Evolutionary conservation across 2,329 filamentous ascomycete genomes (phyloP).

Genomic region (Scortechinia acanthostroma): DNA sequence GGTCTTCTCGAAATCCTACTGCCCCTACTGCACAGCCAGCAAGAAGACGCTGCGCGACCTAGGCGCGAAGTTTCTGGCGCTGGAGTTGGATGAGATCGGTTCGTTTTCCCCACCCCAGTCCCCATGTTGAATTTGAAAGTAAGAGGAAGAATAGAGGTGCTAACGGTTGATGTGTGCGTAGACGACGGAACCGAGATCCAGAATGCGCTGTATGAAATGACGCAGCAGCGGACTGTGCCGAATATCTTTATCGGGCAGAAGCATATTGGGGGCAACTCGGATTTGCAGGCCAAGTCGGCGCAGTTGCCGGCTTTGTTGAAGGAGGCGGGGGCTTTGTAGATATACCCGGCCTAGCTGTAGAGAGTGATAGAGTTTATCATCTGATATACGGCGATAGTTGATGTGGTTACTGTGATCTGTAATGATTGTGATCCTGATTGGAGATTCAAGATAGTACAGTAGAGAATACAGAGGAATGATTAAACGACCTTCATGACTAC

Average conservation of each 20-base stretch:
- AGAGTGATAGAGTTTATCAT: too few relatives aligned
- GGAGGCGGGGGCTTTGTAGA: neutral
- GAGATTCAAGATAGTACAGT: neutral
- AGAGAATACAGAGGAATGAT: neutral
- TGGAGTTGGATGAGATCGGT: conserved; percentile 85
- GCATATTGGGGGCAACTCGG: conserved; percentile 95
- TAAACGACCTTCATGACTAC: conserved; percentile 45
- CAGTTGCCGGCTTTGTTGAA: conserved; percentile 12
- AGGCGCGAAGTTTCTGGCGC: conserved; percentile 65
- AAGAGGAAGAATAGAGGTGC: too few relatives aligned
- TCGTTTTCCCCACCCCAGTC: conserved; percentile 25
- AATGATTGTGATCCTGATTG: too few relatives aligned
- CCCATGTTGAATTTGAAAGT: neutral
- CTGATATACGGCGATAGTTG: too few relatives aligned
- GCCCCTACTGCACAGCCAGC: conserved; percentile 79
- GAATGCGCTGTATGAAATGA: conserved; percentile 72
- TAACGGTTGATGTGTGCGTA: too few relatives aligned
- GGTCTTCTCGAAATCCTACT: conserved; percentile 95
- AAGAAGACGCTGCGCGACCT: conserved; percentile 68
- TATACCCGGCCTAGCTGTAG: too few relatives aligned
- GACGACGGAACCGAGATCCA: conserved; percentile 81
- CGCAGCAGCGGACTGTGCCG: conserved; percentile 80
- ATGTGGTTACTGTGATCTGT: too few relatives aligned
- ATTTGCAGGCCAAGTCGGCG: conserved; percentile 56
- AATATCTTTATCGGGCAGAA: conserved; percentile 88